phyloP scores from a whole-genome alignment of 306 rosid species.

The Medicago ruthenica region DNA sequence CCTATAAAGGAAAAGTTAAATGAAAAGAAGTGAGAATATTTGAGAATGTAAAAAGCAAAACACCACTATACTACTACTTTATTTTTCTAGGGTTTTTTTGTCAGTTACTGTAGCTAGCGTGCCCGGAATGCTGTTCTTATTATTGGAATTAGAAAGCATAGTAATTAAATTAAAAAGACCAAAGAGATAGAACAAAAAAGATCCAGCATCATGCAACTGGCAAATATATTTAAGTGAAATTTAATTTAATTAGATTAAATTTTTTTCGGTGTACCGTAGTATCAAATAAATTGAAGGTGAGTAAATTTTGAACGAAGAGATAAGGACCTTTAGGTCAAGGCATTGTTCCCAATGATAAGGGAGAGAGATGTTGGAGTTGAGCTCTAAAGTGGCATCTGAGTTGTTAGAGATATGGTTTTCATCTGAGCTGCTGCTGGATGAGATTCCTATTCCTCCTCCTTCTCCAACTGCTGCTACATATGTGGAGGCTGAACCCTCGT shows the following conservation, averaged over 20 bases:
- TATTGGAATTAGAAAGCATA: slow-evolving; percentile 10
- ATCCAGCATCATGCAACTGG: slow-evolving; percentile 35
- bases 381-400: slow-evolving; percentile 69
- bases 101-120: slow-evolving; percentile 18
- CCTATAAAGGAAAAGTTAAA: slow-evolving; percentile 9
- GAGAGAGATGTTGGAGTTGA: slow-evolving; percentile 86
- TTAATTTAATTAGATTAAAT: too few species aligned
- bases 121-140: slow-evolving; percentile 9
- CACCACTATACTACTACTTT: neutral
- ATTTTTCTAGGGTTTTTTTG: slow-evolving; percentile 31
- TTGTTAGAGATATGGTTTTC: slow-evolving; percentile 40
- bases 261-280: too few species aligned
- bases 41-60: slow-evolving; percentile 5
- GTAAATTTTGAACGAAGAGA: too few species aligned
- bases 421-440: slow-evolving; percentile 50
- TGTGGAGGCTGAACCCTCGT: slow-evolving; percentile 27
- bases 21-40: too few species aligned
- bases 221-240: too few species aligned
- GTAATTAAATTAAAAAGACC: neutral
- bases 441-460: slow-evolving; percentile 43
- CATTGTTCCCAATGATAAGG: slow-evolving; percentile 99
- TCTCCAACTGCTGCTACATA: slow-evolving; percentile 39
- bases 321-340: slow-evolving; percentile 78
- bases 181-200: slow-evolving; percentile 25
- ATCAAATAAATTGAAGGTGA: too few species aligned